Conservation (phyloP, 1,139 yeast genomes). For the Candida tropicalis region DNA sequence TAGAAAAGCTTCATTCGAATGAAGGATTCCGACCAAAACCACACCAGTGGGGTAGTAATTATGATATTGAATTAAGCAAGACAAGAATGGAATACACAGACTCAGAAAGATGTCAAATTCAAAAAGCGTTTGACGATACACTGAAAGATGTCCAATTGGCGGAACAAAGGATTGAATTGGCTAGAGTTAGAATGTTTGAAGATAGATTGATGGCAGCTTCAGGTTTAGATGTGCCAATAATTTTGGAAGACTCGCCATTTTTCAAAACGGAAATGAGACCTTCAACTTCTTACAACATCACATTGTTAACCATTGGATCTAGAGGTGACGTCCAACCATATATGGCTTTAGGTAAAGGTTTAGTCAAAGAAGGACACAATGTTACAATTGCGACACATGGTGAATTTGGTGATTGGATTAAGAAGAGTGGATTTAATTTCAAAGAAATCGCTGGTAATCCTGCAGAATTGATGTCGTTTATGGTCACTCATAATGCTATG, state of each 20-base stretch:
- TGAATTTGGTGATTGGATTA: slow-evolving; percentile 80
- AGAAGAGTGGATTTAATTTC: slow-evolving; percentile 65
- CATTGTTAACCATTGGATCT: slow-evolving; percentile 86
- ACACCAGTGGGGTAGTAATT: slow-evolving; percentile 32
- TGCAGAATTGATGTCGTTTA: slow-evolving; percentile 84
- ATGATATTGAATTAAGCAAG: slow-evolving; percentile 21
- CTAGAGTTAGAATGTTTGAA: slow-evolving; percentile 64
- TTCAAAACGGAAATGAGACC: slow-evolving; percentile 56
- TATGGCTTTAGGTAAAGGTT: slow-evolving; percentile 82
- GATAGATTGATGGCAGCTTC: slow-evolving; percentile 58
- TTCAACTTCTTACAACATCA: slow-evolving; percentile 56
- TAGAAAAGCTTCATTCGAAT: slow-evolving; percentile 43
- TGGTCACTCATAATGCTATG: slow-evolving; percentile 90
- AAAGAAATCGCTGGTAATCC: slow-evolving; percentile 89
- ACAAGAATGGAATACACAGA: slow-evolving; percentile 18
- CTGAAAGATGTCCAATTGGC: slow-evolving; percentile 20
- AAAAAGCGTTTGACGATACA: slow-evolving; percentile 1
- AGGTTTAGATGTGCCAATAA: slow-evolving; percentile 67
- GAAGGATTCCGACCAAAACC: slow-evolving; percentile 30
- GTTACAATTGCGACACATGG: slow-evolving; percentile 84
- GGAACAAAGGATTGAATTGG: slow-evolving; percentile 37
- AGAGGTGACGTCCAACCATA: slow-evolving; percentile 98
- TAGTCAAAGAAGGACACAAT: slow-evolving; percentile 75
- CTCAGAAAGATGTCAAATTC: slow-evolving; percentile 12
- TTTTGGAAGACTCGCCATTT: slow-evolving; percentile 66